A percentile compares a stretch with the other conserved stretches of the same genome.
These are phyloP conservation scores for Botrytis deweyae DNA, from an alignment of 2,329 filamentous ascomycete species.

Conservation along the genomic window DNA sequence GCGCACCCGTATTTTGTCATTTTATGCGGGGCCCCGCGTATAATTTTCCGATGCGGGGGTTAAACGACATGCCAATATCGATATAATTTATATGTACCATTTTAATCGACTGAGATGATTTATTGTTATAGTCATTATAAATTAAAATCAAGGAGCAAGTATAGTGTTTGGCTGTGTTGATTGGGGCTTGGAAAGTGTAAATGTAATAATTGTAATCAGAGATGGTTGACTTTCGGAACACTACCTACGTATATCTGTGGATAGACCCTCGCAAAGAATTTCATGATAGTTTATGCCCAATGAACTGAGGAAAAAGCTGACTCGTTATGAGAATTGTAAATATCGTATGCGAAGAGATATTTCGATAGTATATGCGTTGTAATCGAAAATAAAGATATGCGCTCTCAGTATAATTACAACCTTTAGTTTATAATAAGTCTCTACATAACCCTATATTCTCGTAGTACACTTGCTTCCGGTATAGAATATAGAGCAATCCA, in stretches of 20 bases:
- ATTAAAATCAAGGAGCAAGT: rapidly evolving
- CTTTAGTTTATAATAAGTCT: not conserved
- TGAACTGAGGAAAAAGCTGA: not conserved
- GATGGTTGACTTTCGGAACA: not conserved
- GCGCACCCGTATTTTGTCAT: not conserved
- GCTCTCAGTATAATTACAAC: not conserved
- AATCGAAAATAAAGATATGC: not conserved
- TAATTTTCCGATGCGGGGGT: not conserved
- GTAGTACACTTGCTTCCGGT: not conserved
- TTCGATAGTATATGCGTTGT: not conserved
- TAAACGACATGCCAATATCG: not conserved
- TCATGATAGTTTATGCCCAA: not conserved
- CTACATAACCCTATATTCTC: not conserved
- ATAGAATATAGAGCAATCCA: not conserved
- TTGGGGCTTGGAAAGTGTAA: not conserved
- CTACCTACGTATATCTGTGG: not conserved
- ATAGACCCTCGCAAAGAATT: not conserved
- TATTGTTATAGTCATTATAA: not conserved
- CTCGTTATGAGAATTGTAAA: not conserved
- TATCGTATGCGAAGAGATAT: not conserved
- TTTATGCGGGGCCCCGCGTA: not conserved
- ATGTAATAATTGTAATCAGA: not conserved
- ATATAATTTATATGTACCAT: not conserved
- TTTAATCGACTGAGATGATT: not conserved
- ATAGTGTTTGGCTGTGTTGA: not conserved